Evolutionary conservation across 2,329 filamentous ascomycete genomes (phyloP).

Genomic region (Sclerotinia subarctica): DNA sequence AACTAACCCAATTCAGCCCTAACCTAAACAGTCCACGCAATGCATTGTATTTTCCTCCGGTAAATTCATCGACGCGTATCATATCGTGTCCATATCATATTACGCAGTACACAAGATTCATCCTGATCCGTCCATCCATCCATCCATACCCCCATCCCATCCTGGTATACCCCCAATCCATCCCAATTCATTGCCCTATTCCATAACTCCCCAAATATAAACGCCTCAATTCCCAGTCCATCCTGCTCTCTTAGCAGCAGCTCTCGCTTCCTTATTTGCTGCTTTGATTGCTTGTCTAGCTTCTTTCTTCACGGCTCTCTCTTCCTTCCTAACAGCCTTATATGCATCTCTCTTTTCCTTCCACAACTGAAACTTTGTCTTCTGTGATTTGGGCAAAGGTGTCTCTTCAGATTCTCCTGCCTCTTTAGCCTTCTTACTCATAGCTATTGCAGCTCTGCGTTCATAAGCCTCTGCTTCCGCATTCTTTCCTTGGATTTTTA

Average conservation of each 20-base stretch:
- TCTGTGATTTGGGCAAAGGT: not conserved
- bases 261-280: slow-evolving; percentile 3
- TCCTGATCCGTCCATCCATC: not conserved
- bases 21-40: not conserved
- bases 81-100: slow-evolving; percentile 1
- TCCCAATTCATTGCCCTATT: slow-evolving; percentile 11
- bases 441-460: slow-evolving; percentile 44
- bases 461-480: slow-evolving; percentile 48
- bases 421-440: slow-evolving; percentile 20
- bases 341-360: not conserved
- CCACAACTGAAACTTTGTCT: not conserved
- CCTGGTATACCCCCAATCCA: slow-evolving; percentile 13
- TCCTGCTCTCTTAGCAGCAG: not conserved
- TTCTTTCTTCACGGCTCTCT: slow-evolving; percentile 12
- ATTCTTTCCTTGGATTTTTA: slow-evolving; percentile 50
- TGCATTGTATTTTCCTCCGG: not conserved
- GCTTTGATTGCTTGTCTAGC: slow-evolving; percentile 4
- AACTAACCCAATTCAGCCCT: not conserved
- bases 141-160: slow-evolving; percentile 14
- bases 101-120: not conserved
- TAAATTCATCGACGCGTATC: slow-evolving; percentile 2
- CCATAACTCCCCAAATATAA: slow-evolving; percentile 15
- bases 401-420: not conserved
- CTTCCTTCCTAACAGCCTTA: slow-evolving; percentile 11
- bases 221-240: slow-evolving; percentile 7